Evolutionary conservation across 805 yeast species (phyloP), one percentile per base, ranked within the genome.

Genomic region (Zygoascus flipseniorum): DNA sequence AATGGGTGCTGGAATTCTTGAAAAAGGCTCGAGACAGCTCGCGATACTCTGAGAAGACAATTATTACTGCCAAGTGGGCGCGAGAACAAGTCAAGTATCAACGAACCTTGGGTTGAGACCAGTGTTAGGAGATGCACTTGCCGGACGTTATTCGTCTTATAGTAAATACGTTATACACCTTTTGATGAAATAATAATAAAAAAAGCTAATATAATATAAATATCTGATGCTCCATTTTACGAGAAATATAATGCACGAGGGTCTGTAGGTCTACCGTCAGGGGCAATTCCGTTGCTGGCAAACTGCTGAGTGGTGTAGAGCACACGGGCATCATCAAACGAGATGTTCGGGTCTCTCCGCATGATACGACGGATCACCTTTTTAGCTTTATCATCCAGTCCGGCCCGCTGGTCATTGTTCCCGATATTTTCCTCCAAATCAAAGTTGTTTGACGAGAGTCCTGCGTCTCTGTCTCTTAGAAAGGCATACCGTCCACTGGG

Each of bases 61-160:
- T 80, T 66, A 93, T 86, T 64, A 87, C 96, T n/a, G 97, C 97
- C 8, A 81, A 90, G 71, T 93, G 98, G 98, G 97, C 99, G 14
- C 80, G 93, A 61, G 96, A 86, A 63, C 96, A 84, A 71, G 87
- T 80, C 66, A 80, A 79, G 69, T 72, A 73, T 55, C 72, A 68
- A 57, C 4, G 55, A 44, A 60, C 35, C 39, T 20, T 44, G 31
- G 47, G 18, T 10, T 35, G 39, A 35, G 39, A 35, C 5, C 4
- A 35, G 39, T 35, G 39, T 35, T 5, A 5, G 16, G 2, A 5
- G 39, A 11, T 35, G 13, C 39, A 35, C 16, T 5, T 35, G 4
- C 16, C 39, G 16, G 16, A 31, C 39, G 39, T 5, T 13, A 13
- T n/a, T n/a, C 39, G 16, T 11, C 16, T 35, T 35, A 35, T 10